A percentile compares a stretch with the other conserved stretches of the same genome.
phyloP scores from a whole-genome alignment of 1,284 basidiomycete species.

The Cutaneotrichosporon arboriforme region DNA sequence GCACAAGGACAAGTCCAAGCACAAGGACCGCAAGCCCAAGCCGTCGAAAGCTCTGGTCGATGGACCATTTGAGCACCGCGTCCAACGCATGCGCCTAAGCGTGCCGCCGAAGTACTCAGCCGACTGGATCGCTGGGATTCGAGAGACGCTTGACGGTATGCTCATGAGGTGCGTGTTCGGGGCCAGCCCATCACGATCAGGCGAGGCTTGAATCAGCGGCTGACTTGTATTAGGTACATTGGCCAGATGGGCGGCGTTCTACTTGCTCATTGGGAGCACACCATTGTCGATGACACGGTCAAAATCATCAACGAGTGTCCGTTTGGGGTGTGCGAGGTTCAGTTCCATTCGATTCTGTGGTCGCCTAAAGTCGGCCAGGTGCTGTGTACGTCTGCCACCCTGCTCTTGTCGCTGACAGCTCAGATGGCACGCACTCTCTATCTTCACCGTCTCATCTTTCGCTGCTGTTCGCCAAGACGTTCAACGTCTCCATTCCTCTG shows the following conservation, averaged over 20 bases:
- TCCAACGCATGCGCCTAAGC: constrained; percentile 65
- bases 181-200: too few species aligned
- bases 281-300: constrained; percentile 64
- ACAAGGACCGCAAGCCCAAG: background rate
- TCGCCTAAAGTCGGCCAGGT: constrained; percentile 78
- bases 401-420: background rate
- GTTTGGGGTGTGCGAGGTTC: constrained; percentile 68
- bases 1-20: constrained; percentile 12
- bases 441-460: constrained; percentile 93
- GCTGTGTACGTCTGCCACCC: constrained; percentile 58
- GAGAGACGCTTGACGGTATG: constrained; percentile 86
- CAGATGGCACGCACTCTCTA: constrained; percentile 80
- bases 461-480: constrained; percentile 84
- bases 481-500: constrained; percentile 93
- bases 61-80: constrained; percentile 64
- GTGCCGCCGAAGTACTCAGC: constrained; percentile 74
- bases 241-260: constrained; percentile 81
- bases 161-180: constrained; percentile 72
- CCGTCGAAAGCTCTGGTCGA: constrained; percentile 1
- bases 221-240: constrained; percentile 62
- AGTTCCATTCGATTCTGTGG: constrained; percentile 84
- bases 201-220: background rate
- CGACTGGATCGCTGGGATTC: constrained; percentile 64
- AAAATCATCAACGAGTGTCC: constrained; percentile 78
- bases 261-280: constrained; percentile 73